phyloP scores from a whole-genome alignment of 768 basidiomycete species.

The Agaricus bisporus region DNA sequence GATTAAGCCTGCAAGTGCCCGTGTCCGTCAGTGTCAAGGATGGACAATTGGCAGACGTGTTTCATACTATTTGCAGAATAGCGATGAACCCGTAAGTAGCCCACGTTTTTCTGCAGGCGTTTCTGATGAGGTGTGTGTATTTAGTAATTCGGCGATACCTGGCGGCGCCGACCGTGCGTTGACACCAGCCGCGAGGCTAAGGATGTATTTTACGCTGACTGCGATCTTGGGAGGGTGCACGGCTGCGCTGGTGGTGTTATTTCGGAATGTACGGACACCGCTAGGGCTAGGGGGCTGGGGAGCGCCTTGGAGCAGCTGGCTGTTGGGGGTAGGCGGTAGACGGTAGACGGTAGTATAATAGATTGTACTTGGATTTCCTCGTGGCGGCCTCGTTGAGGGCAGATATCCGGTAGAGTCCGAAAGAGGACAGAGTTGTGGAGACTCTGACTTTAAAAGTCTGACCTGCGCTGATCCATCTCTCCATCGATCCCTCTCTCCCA shows the following conservation, averaged over 20 bases:
- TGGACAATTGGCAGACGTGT: constrained; percentile 80
- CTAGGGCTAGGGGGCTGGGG: constrained; percentile 46
- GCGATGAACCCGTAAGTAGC: constrained; percentile 80
- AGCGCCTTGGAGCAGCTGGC: constrained; percentile 61
- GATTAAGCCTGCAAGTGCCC: constrained; percentile 86
- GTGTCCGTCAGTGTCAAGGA: constrained; percentile 90
- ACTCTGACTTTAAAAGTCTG: constrained; percentile 5
- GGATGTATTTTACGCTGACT: constrained; percentile 67
- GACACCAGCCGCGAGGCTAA: constrained; percentile 60
- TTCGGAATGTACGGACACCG: constrained; percentile 62
- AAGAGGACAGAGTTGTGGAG: constrained; percentile 5
- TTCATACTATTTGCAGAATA: constrained; percentile 77
- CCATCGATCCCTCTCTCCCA: constrained; percentile 13
- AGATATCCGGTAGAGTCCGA: constrained; percentile 13
- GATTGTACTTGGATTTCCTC: background rate
- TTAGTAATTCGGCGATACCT: constrained; percentile 62
- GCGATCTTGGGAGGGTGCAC: constrained; percentile 70
- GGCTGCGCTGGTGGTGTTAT: constrained; percentile 64
- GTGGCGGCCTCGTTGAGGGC: constrained; percentile 3
- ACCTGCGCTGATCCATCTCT: constrained; percentile 4
- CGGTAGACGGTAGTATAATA: background rate
- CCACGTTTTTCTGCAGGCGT: constrained; percentile 44
- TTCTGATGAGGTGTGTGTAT: constrained; percentile 11
- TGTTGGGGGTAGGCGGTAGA: constrained; percentile 52
- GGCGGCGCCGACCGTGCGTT: constrained; percentile 79